Evolutionary conservation across 495 filamentous ascomycete genomes (phyloP), one percentile per base, ranked within the genome.

Genomic region (Penicillium steckii): DNA sequence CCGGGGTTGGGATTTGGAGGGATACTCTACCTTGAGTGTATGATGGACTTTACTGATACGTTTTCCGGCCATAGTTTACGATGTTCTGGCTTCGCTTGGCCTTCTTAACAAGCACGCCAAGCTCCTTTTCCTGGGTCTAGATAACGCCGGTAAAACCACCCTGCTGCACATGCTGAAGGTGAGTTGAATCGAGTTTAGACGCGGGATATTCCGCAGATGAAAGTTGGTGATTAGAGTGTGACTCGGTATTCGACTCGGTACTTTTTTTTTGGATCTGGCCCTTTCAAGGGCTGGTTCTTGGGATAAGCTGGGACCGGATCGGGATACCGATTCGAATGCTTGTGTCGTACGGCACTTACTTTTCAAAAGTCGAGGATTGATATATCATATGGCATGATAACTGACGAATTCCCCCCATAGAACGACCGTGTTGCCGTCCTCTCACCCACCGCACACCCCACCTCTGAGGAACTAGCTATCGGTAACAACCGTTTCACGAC

Each of bases 101-200:
- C 83, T 98, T 58, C 78, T 90, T 53, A 97, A 97, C 83, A 97
- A 98, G 82, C 89, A 96, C 69, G 90, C 87, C 56, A 95, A 96
- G 80, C 84, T 96, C 38, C 83, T 95, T 47, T 95, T 95, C 72
- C 85, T 96, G 40, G 91, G 93, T 53, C 86, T 97, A 52, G 94
- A 98, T 72, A 96, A 97, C 80, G 94, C 94, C 42, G 94, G 93
- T 70, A 97, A 98, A 79, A 98, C 95, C 17, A 97, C 94, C 26
- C 74, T 93, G 47, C 73, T 94, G 58, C 88, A 93, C 70, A 92
- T 94, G 91, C 70, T 95, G 69, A 96, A 97, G 88, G 88, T 90
- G 70, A 65, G 84, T 68, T 23, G 17, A 18, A 46, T 24, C 33
- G 8, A 6, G 24, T 45, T 41, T 27, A 23, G 30, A 12, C 15